These are phyloP conservation scores for Colletotrichum neosansevieriae DNA, from an alignment of 2,329 filamentous ascomycete species.

Conservation along the genomic window DNA sequence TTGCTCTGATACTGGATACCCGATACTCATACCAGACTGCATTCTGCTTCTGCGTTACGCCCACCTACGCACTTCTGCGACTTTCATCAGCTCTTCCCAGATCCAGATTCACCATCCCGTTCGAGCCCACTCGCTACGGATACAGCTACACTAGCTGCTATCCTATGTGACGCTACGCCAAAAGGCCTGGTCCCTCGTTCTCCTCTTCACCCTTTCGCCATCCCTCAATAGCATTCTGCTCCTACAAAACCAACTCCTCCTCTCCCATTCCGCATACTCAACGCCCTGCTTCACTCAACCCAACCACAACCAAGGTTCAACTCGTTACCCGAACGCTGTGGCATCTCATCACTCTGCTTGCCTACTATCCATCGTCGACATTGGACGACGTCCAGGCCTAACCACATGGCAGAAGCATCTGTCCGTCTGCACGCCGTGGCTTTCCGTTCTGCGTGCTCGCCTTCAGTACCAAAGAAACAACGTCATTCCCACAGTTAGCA, in stretches of 20 bases:
- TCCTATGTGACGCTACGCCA: slow-evolving; percentile 24
- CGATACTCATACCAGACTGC: slow-evolving; percentile 18
- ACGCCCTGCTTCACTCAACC: neutral
- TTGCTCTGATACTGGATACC: slow-evolving; percentile 25
- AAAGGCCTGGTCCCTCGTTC: slow-evolving; percentile 6
- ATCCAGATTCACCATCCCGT: slow-evolving; percentile 20
- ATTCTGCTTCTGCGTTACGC: slow-evolving; percentile 25
- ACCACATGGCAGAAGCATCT: slow-evolving; percentile 20
- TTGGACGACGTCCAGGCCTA: neutral
- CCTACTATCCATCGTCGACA: neutral
- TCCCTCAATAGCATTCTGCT: slow-evolving; percentile 7
- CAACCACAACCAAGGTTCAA: neutral
- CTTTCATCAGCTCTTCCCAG: slow-evolving; percentile 18
- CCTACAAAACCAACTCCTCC: slow-evolving; percentile 15
- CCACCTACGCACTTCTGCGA: slow-evolving; percentile 20
- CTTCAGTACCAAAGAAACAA: slow-evolving; percentile 24
- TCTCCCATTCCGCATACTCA: neutral
- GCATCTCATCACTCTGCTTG: neutral
- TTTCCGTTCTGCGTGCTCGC: neutral
- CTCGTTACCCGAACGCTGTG: neutral
- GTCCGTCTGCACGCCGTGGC: neutral
- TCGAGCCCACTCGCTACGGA: slow-evolving; percentile 10
- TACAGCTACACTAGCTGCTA: slow-evolving; percentile 25
- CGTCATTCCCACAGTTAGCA: slow-evolving; percentile 28
- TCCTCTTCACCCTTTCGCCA: slow-evolving; percentile 16